Evolutionary conservation across 805 yeast genomes (phyloP).

Genomic region (Wickerhamiella australiensis): DNA sequence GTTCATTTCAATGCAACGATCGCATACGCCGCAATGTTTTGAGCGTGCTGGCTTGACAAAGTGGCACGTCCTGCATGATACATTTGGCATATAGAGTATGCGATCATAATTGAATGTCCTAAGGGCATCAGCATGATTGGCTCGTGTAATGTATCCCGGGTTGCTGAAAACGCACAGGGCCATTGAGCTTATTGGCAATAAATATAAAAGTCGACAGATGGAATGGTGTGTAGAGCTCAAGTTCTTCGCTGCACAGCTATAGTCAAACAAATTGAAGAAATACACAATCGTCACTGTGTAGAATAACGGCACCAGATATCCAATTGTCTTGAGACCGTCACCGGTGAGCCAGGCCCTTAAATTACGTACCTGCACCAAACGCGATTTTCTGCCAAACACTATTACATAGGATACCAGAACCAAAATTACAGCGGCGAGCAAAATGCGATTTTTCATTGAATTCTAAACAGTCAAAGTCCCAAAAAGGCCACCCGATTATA

Average conservation of each 20-base stretch:
- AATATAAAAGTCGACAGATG: conserved; percentile 16
- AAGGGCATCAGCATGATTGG: conserved; percentile 22
- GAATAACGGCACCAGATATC: conserved; percentile 19
- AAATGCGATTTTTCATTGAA: background rate
- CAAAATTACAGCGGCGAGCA: background rate
- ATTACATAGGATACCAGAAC: conserved; percentile 3
- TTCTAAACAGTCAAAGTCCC: too few species aligned
- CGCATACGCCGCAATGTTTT: conserved; percentile 46
- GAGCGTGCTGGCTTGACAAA: conserved; percentile 44
- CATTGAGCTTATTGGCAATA: conserved; percentile 20
- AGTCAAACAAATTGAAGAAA: conserved; percentile 18
- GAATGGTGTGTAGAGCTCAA: conserved; percentile 11
- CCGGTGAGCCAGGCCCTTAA: background rate
- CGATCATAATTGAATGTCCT: conserved; percentile 34
- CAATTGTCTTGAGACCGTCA: conserved; percentile 11
- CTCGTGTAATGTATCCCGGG: conserved; percentile 29
- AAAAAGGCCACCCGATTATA: too few species aligned
- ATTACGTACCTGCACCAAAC: background rate
- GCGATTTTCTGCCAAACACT: conserved; percentile 9
- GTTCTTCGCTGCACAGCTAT: conserved; percentile 3
- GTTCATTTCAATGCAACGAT: conserved; percentile 35
- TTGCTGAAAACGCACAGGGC: conserved; percentile 27
- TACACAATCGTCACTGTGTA: conserved; percentile 16
- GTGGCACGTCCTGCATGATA: conserved; percentile 39
- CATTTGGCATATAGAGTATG: conserved; percentile 40